phyloP scores from a whole-genome alignment of 805 yeast genomes.

The Nakazawaea peltata region DNA sequence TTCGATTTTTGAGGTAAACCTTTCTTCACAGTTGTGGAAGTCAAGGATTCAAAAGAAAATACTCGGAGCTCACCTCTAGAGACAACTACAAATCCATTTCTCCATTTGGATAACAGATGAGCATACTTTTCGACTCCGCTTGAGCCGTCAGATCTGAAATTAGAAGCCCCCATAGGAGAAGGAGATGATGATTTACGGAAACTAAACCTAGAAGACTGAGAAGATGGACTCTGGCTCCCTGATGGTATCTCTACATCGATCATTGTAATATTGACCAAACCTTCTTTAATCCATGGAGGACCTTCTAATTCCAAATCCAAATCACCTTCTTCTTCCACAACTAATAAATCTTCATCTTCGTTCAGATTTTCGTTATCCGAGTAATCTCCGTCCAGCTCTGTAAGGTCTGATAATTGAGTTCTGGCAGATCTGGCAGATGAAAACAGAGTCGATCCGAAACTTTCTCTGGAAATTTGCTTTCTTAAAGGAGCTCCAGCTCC shows the following conservation, averaged over 20 bases:
- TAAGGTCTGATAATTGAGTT: background rate
- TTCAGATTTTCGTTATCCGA: background rate
- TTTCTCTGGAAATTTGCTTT: constrained; percentile 7
- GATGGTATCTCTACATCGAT: constrained; percentile 26
- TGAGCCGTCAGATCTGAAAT: background rate
- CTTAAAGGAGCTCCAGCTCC: too few species aligned
- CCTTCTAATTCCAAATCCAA: constrained; percentile 58
- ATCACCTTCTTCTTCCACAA: constrained; percentile 40
- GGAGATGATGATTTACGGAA: constrained; percentile 9
- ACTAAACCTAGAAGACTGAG: constrained; percentile 1
- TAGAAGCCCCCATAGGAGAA: background rate
- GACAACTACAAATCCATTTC: constrained; percentile 54
- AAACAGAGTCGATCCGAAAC: background rate
- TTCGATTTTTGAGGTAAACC: background rate
- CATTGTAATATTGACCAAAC: constrained; percentile 35
- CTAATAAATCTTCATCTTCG: constrained; percentile 4
- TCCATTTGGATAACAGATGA: constrained; percentile 23
- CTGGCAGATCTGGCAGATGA: background rate
- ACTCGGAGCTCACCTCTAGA: constrained; percentile 58
- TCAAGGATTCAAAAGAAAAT: constrained; percentile 39
- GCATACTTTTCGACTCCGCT: background rate
- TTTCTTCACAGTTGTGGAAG: background rate
- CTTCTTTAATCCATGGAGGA: constrained; percentile 76
- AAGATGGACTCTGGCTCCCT: too few species aligned
- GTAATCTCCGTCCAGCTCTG: background rate